Percentiles rank a stretch among this genome's conserved stretches.
These are phyloP conservation scores for Aspergillus brunneoviolaceus DNA, from an alignment of 2,329 filamentous ascomycete genomes.

Conservation along the genomic window DNA sequence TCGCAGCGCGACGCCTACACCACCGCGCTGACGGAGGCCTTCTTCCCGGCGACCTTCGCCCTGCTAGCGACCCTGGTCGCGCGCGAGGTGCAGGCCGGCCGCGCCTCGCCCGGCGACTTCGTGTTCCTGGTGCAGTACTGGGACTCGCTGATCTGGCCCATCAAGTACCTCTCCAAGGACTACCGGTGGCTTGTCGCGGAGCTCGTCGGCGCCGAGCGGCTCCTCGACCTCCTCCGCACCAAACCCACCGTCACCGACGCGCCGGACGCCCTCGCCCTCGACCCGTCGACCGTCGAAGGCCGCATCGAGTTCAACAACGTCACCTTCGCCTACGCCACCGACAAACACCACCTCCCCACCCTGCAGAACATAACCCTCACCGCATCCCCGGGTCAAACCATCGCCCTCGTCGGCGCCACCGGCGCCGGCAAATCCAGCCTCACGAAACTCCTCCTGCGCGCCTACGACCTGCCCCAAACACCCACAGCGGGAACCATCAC, in stretches of 20 bases:
- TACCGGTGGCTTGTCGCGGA: background rate
- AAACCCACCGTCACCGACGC: background rate
- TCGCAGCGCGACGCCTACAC: too few relatives aligned
- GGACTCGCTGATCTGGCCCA: background rate
- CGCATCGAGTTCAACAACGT: background rate
- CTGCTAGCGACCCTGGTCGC: too few relatives aligned
- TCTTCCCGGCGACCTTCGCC: too few relatives aligned
- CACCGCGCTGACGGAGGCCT: too few relatives aligned
- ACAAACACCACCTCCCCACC: background rate
- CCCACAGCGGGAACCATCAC: background rate
- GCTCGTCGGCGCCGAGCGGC: background rate
- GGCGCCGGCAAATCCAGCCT: background rate
- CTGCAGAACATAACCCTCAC: background rate
- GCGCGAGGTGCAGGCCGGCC: background rate
- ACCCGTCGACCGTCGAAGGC: background rate
- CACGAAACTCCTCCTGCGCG: background rate
- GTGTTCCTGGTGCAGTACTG: background rate
- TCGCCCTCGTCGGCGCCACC: background rate
- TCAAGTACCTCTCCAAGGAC: background rate
- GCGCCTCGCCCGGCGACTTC: background rate
- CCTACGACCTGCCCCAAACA: background rate
- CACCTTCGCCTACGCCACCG: background rate
- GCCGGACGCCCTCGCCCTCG: background rate
- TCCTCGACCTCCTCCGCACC: background rate
- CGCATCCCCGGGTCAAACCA: background rate